These are phyloP conservation scores for Ustilaginoidea virens DNA, from an alignment of 2,329 filamentous ascomycete species.

Conservation along the genomic window DNA sequence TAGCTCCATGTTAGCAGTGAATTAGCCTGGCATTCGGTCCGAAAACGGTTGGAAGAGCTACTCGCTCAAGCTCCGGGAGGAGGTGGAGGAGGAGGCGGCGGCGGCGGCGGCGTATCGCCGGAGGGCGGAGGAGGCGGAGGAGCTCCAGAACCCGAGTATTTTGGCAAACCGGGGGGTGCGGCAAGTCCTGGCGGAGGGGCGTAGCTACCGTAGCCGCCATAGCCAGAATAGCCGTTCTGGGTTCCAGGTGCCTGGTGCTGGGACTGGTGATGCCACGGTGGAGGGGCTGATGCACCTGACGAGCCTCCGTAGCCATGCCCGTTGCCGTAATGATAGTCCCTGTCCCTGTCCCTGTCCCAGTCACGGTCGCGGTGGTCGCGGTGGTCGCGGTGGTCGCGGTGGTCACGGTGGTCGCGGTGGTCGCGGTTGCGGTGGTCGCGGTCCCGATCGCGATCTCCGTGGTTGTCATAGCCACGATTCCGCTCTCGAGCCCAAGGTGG, in stretches of 20 bases:
- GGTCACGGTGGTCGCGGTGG: conserved; percentile 26
- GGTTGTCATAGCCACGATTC: conserved; percentile 28
- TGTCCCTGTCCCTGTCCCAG: too few relatives aligned
- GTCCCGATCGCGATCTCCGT: conserved; percentile 13
- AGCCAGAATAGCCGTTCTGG: conserved; percentile 41
- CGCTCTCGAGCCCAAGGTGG: conserved; percentile 51
- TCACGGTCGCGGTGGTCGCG: conserved; percentile 3
- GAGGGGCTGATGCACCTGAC: conserved; percentile 12
- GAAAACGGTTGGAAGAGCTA: too few relatives aligned
- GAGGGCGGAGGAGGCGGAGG: conserved; percentile 47
- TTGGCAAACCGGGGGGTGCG: conserved; percentile 28
- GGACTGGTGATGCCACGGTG: conserved; percentile 27
- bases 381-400: conserved; percentile 13
- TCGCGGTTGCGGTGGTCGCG: conserved; percentile 3
- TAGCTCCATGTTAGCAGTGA: too few relatives aligned
- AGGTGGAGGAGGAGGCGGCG: conserved; percentile 52
- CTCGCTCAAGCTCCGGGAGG: conserved; percentile 36
- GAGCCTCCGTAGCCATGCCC: conserved; percentile 11
- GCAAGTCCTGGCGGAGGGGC: conserved; percentile 26
- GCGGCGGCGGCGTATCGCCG: conserved; percentile 28
- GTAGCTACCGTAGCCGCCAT: conserved; percentile 32
- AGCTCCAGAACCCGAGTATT: conserved; percentile 42
- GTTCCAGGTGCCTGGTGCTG: conserved; percentile 36
- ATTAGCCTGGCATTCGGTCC: too few relatives aligned
- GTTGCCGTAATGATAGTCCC: conserved; percentile 14